Evolutionary conservation across 1,284 basidiomycete species (phyloP).

Genomic region (Papiliotrema nemorosa): DNA sequence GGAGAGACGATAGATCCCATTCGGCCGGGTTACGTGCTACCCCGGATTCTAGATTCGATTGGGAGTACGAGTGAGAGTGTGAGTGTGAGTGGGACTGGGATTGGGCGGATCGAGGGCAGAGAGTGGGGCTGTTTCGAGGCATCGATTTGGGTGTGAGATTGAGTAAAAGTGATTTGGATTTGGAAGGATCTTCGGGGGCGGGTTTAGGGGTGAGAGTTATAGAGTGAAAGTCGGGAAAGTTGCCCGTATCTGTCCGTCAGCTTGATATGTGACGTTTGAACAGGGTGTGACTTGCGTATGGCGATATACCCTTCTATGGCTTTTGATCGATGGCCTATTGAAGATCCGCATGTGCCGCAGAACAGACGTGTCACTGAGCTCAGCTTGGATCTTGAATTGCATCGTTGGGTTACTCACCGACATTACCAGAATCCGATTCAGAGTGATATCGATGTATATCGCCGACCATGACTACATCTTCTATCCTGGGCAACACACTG

Average conservation of each 20-base stretch:
- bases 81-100: no score
- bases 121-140: no score
- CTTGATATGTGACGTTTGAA: neutral
- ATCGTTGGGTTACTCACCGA: neutral
- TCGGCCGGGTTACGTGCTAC: no score
- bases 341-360: slow-evolving; percentile 1
- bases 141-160: neutral
- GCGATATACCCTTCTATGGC: neutral
- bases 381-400: neutral
- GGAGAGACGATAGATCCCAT: no score
- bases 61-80: no score
- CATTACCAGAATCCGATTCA: neutral
- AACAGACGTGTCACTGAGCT: neutral
- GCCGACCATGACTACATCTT: neutral
- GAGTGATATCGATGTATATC: neutral
- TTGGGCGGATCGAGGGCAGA: no score
- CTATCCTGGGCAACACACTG: neutral
- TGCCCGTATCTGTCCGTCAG: neutral
- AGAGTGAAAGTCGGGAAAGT: neutral
- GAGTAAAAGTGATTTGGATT: neutral
- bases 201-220: neutral
- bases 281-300: neutral
- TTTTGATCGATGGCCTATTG: neutral
- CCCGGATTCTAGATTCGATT: no score
- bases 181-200: neutral